Evolutionary conservation across 441 rosid genomes (phyloP).

Genomic region (Viola pubescens): DNA sequence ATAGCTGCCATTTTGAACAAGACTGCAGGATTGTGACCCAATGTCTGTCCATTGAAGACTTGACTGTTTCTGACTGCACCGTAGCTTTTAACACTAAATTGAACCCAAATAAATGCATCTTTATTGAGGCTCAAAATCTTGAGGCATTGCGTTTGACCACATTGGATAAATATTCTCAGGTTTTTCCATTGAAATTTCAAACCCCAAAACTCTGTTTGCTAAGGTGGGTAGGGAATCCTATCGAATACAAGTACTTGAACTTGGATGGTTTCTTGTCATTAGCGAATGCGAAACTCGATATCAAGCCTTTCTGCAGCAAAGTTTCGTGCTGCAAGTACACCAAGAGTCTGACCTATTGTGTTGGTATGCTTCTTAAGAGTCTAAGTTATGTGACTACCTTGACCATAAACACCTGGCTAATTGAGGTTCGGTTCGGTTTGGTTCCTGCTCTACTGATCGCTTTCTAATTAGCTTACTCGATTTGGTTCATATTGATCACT

Average conservation of each 20-base stretch:
- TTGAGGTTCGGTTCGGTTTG: constrained; percentile 11
- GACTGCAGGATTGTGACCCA: constrained; percentile 4
- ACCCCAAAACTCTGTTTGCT: constrained; percentile 8
- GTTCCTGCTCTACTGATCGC: not conserved
- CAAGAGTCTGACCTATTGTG: constrained; percentile 14
- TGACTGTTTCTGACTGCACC: constrained; percentile 13
- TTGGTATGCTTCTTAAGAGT: constrained; percentile 13
- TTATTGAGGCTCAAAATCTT: constrained; percentile 5
- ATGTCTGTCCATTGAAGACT: constrained; percentile 1
- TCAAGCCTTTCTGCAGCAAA: constrained; percentile 17
- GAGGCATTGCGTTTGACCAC: constrained; percentile 7
- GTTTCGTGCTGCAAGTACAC: constrained; percentile 13
- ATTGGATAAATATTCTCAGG: not conserved
- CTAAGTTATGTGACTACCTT: constrained; percentile 8
- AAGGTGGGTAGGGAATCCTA: constrained; percentile 20
- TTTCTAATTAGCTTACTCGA: not conserved
- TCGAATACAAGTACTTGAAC: constrained; percentile 13
- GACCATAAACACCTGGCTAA: constrained; percentile 16
- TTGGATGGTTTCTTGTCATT: constrained; percentile 8
- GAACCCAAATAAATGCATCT: not conserved
- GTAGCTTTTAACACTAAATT: not conserved
- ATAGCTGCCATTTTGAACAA: constrained; percentile 7
- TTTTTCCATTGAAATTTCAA: constrained; percentile 8
- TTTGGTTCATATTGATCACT: not conserved
- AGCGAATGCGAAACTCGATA: constrained; percentile 6